Evolutionary conservation across 2,329 filamentous ascomycete species (phyloP).

Genomic region (Venturia aucupariae): DNA sequence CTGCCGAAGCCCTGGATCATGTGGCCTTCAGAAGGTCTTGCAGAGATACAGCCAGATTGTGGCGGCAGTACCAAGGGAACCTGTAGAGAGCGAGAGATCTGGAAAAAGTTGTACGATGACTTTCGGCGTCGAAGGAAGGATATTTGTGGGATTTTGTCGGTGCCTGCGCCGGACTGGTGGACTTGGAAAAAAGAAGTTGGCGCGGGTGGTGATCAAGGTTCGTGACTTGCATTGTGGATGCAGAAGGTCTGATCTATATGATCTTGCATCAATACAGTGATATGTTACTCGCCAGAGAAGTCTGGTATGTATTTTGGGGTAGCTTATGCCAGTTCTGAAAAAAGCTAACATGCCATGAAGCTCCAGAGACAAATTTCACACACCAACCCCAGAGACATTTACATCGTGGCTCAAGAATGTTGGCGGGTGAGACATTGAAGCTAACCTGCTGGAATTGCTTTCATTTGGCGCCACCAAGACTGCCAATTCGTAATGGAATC

Average conservation of each 20-base stretch:
- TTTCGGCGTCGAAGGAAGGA: slow-evolving; percentile 34
- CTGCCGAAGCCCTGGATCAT: slow-evolving; percentile 56
- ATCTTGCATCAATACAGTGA: background rate
- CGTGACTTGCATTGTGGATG: background rate
- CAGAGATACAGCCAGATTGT: slow-evolving; percentile 38
- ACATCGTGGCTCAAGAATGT: background rate
- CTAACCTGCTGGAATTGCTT: background rate
- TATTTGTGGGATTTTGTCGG: slow-evolving; percentile 30
- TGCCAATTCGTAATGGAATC: background rate
- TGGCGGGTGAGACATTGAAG: background rate
- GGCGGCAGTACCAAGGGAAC: slow-evolving; percentile 23
- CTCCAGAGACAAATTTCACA: background rate
- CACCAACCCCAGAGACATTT: background rate
- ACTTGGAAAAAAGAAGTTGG: slow-evolving; percentile 15
- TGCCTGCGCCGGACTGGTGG: slow-evolving; percentile 30
- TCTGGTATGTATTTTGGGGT: background rate
- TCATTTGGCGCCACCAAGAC: background rate
- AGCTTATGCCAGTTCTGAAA: background rate
- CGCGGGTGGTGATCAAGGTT: slow-evolving; percentile 6
- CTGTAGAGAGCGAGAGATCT: slow-evolving; percentile 33
- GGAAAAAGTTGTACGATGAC: slow-evolving; percentile 37
- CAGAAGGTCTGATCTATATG: background rate
- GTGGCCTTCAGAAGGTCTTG: slow-evolving; percentile 32
- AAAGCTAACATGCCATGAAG: background rate
- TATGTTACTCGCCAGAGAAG: background rate